Evolutionary conservation across 2,329 filamentous ascomycete genomes (phyloP).

Genomic region (Berkeleyomyces rouxiae): DNA sequence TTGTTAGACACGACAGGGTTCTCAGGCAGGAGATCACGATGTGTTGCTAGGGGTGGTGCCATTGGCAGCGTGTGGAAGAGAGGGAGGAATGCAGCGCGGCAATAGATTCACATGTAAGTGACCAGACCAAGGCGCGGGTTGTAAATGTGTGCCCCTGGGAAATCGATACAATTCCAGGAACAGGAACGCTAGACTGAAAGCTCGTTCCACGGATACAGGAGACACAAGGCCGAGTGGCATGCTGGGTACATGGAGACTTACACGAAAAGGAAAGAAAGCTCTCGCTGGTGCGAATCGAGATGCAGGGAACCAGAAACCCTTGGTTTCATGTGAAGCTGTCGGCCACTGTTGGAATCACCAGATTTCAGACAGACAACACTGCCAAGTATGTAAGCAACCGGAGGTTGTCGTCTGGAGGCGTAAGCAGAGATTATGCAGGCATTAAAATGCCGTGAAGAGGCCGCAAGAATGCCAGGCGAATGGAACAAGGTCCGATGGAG

Average conservation of each 20-base stretch:
- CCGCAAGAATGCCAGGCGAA: background rate
- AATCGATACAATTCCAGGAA: conserved; percentile 1
- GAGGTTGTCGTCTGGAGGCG: too few species aligned
- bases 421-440: background rate
- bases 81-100: background rate
- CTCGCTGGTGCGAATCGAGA: background rate
- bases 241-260: background rate
- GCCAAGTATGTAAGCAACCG: background rate
- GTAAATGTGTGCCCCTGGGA: background rate
- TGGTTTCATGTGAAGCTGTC: background rate
- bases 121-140: background rate
- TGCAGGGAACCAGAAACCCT: background rate
- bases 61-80: background rate
- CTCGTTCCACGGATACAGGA: background rate
- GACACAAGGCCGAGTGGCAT: background rate
- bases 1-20: background rate
- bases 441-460: background rate
- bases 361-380: background rate
- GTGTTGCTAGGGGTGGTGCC: background rate
- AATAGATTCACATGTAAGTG: background rate
- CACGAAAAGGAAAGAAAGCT: background rate
- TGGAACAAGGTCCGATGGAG: background rate
- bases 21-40: background rate
- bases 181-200: background rate
- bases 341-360: background rate